phyloP scores from a whole-genome alignment of 768 basidiomycete species.

The Dacryopinax spathularia region DNA sequence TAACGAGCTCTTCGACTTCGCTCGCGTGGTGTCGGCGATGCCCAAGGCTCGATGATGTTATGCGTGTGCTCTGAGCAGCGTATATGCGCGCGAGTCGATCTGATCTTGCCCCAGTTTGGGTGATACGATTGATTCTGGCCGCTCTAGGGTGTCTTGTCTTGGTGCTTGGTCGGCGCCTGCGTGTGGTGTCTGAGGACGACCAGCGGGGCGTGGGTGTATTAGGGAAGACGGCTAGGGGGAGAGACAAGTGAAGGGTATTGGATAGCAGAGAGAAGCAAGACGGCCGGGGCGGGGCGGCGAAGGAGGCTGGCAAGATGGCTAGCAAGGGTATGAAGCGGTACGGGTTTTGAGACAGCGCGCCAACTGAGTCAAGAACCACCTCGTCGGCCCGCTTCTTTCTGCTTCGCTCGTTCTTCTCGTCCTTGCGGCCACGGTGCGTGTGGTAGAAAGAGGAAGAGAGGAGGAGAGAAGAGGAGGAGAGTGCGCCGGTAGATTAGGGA shows the following conservation, averaged over 20 bases:
- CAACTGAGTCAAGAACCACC: background rate
- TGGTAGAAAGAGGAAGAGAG: background rate
- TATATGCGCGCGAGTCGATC: background rate
- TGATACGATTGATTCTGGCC: background rate
- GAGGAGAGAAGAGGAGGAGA: background rate
- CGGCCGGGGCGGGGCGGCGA: background rate
- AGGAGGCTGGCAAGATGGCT: constrained; percentile 4
- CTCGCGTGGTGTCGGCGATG: background rate
- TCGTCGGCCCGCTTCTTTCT: background rate
- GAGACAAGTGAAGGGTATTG: background rate
- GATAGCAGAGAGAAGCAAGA: background rate
- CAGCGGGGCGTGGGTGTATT: background rate
- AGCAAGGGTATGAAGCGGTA: background rate
- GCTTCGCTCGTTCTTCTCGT: background rate
- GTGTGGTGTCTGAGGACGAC: background rate
- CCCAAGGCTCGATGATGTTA: background rate
- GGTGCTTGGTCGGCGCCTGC: too few relatives aligned
- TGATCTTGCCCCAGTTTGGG: background rate
- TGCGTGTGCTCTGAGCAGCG: background rate
- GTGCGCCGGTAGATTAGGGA: background rate
- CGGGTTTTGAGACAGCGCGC: background rate
- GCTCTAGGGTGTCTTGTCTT: background rate
- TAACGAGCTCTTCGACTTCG: too few relatives aligned
- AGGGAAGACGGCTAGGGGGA: background rate
- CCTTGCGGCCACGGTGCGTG: background rate